Base-by-base conservation (phyloP, 2,329 filamentous ascomycete species). In the Neofusicoccum laricinum region DNA sequence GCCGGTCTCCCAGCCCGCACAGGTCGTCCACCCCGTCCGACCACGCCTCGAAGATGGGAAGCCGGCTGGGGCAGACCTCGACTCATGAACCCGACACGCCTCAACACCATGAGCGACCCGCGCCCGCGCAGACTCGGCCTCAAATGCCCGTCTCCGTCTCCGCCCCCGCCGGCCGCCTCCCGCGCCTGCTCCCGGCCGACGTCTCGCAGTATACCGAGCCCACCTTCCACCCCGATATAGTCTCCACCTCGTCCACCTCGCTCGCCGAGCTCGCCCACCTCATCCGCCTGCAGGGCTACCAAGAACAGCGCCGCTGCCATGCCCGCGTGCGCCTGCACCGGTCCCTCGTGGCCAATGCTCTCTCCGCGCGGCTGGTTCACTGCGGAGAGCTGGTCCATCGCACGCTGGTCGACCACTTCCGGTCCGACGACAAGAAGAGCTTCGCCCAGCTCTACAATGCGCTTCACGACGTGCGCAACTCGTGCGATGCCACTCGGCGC, bases 241-340 rank as follows among this genome's bases (percentile, higher is more conserved):
- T 79, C 49, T 74, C 77, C 66, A 82, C 82, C 59, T 86, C 89
- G 50, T 85, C 86, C 65, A 91, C 89, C 50, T 90, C 88, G 14
- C 81, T 94, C 66, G 87, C 91, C 71, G 90, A 93, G 77, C 85
- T 94, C 69, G 90, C 90, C 59, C 90, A 93, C 75, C 78, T 93
- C 70, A 89, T 92, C 68, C 87, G 90, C 66, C 81, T 93, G 67
- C 90, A 90, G 74, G 90, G 88, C 71, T 92, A 93, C 75, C 91
- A 94, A 78, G 89, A 92, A 82, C 89, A 90, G 81, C 90, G 91
- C 82, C 87, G 90, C 78, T 83, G 85, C 68, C 88, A 89, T 73
- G 90, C 88, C 50, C 85, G 91, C 69, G 82, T 90, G 68, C 88
- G 90, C 64, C 83, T 95, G 61, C 90, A 93, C 75, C 84, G 89